A percentile compares a stretch with the other conserved stretches of the same genome.
Conservation (phyloP, 2,329 filamentous ascomycete species). For the Orbilia ellipsospora region DNA sequence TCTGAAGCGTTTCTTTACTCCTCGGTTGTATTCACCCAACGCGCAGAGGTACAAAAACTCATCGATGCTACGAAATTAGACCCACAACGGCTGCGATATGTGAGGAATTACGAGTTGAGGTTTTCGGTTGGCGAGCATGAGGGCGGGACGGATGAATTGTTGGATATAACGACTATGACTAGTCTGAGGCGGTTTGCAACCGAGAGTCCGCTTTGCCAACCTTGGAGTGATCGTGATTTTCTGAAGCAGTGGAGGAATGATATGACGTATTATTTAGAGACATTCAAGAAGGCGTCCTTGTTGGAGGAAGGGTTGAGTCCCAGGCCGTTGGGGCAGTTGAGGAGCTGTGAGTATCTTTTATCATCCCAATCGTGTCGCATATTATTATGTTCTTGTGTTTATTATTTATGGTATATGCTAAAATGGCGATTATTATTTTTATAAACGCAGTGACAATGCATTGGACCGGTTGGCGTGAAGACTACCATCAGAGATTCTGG, state of each 20-base stretch:
- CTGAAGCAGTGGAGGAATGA: constrained; percentile 1
- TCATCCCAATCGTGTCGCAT: background rate
- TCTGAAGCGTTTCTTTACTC: constrained; percentile 8
- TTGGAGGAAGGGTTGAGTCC: background rate
- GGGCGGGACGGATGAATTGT: background rate
- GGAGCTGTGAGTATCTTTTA: constrained; percentile 4
- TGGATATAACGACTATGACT: background rate
- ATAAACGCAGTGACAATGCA: constrained; percentile 1
- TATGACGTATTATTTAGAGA: background rate
- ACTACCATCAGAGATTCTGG: constrained; percentile 7
- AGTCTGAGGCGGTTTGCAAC: constrained; percentile 8
- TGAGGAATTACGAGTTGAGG: background rate
- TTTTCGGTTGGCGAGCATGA: background rate
- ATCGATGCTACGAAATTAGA: background rate
- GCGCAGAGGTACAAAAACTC: background rate
- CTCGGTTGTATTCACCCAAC: background rate
- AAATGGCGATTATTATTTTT: too few species aligned
- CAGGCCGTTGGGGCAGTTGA: constrained; percentile 4
- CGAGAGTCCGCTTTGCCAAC: constrained; percentile 16
- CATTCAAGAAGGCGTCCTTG: constrained; percentile 2
- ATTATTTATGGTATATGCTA: background rate
- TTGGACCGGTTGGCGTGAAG: background rate
- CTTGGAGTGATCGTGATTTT: background rate
- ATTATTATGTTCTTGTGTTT: background rate
- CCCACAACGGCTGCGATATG: background rate